These are phyloP conservation scores for Colletotrichum filicis DNA, from an alignment of 2,329 filamentous ascomycete genomes.

Conservation along the genomic window DNA sequence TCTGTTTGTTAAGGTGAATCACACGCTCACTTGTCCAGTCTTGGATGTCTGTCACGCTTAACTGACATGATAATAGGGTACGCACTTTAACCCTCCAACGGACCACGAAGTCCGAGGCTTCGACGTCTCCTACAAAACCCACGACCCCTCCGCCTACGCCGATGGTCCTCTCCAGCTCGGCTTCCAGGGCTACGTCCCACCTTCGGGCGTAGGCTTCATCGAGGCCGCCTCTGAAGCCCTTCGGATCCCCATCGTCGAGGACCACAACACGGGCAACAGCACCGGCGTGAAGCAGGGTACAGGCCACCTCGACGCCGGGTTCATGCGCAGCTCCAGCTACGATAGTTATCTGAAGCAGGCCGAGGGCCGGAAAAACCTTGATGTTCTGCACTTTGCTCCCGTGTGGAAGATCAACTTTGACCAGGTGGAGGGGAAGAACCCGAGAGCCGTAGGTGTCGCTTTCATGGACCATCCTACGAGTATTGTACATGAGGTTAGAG, in stretches of 20 bases:
- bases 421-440: constrained; percentile 26
- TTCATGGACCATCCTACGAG: constrained; percentile 41
- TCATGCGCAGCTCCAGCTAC: constrained; percentile 41
- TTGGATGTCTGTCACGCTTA: background rate
- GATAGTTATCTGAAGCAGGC: constrained; percentile 40
- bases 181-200: constrained; percentile 43
- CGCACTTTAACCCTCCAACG: constrained; percentile 40
- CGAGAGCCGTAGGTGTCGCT: constrained; percentile 38
- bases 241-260: constrained; percentile 39
- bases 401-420: constrained; percentile 37
- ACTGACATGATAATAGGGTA: constrained; percentile 23
- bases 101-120: constrained; percentile 37
- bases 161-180: constrained; percentile 41
- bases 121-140: constrained; percentile 41
- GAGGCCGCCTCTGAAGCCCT: constrained; percentile 37
- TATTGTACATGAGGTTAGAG: constrained; percentile 32
- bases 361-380: constrained; percentile 36
- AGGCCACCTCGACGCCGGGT: constrained; percentile 38
- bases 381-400: constrained; percentile 40
- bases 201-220: constrained; percentile 42
- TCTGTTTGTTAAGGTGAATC: constrained; percentile 37
- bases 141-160: constrained; percentile 40
- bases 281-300: constrained; percentile 43
- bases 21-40: no score
- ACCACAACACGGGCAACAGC: constrained; percentile 41